These are phyloP conservation scores for Volvox reticuliferus DNA, from an alignment of 139 green algal genomes.

Conservation along the genomic window DNA sequence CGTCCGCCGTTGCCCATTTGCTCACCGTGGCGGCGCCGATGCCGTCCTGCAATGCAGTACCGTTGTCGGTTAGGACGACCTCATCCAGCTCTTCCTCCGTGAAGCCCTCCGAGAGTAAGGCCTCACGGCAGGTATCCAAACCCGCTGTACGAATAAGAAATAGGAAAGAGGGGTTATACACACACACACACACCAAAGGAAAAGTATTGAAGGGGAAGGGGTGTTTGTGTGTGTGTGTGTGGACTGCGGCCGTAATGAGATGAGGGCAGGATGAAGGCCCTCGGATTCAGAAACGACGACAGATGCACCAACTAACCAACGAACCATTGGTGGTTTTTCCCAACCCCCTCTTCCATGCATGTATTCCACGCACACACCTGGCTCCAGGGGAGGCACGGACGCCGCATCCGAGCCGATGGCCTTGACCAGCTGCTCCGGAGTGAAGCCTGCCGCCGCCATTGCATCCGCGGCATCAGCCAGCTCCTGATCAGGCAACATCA, in stretches of 20 bases:
- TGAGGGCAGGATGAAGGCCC: too few relatives aligned
- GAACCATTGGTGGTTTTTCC: too few relatives aligned
- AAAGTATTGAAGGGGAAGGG: background rate
- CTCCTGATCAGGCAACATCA: background rate
- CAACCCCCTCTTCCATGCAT: too few relatives aligned
- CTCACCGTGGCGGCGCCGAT: constrained; percentile 23
- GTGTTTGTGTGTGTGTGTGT: background rate
- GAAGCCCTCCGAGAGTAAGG: constrained; percentile 25
- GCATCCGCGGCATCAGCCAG: constrained; percentile 26
- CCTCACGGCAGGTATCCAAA: background rate
- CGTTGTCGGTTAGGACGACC: constrained; percentile 6
- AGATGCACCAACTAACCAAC: too few relatives aligned
- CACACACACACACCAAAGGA: too few relatives aligned
- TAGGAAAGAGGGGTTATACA: background rate
- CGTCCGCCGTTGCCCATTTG: too few relatives aligned
- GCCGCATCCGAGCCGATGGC: constrained; percentile 14
- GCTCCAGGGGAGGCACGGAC: constrained; percentile 28
- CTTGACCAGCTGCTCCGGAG: constrained; percentile 11
- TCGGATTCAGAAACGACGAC: too few relatives aligned
- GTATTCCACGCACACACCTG: background rate
- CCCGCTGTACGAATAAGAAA: background rate
- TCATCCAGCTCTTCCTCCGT: constrained; percentile 9
- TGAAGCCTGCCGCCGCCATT: constrained; percentile 34
- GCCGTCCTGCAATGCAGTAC: constrained; percentile 14
- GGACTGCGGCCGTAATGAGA: too few relatives aligned